phyloP scores from a whole-genome alignment of 2,329 filamentous ascomycete genomes.

The Aureobasidium melanogenum region DNA sequence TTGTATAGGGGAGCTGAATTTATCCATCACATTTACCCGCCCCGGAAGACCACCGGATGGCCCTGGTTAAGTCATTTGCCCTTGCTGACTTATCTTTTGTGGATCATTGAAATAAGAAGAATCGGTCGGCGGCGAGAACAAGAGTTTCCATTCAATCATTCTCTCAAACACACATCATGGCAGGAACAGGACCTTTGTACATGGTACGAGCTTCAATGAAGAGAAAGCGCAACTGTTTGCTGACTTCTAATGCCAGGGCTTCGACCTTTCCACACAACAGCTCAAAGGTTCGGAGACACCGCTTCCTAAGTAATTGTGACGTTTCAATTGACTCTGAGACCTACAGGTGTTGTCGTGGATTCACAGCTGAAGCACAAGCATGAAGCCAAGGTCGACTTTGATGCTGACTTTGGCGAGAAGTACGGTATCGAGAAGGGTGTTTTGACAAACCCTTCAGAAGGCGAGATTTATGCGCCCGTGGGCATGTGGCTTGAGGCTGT shows the following conservation, averaged over 20 bases:
- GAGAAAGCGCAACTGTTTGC: not conserved
- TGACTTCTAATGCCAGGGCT: conserved; percentile 42
- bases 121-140: not conserved
- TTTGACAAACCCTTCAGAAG: conserved; percentile 67
- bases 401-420: conserved; percentile 62
- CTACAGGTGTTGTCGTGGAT: conserved; percentile 67
- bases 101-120: conserved; percentile 3
- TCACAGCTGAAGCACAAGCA: conserved; percentile 72
- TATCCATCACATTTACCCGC: conserved; percentile 11
- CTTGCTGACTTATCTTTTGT: conserved; percentile 10
- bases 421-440: conserved; percentile 79
- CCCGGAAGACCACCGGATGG: not conserved
- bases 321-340: not conserved
- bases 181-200: conserved; percentile 6
- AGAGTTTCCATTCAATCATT: not conserved
- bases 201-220: not conserved
- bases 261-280: conserved; percentile 95
- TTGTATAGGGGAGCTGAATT: not conserved
- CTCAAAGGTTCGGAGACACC: conserved; percentile 60
- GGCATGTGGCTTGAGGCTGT: conserved; percentile 91
- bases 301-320: not conserved
- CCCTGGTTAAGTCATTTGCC: not conserved
- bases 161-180: not conserved
- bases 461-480: conserved; percentile 87
- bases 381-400: conserved; percentile 91